Evolutionary conservation across 306 rosid species (phyloP).

Genomic region (Ormosia semicastrata): DNA sequence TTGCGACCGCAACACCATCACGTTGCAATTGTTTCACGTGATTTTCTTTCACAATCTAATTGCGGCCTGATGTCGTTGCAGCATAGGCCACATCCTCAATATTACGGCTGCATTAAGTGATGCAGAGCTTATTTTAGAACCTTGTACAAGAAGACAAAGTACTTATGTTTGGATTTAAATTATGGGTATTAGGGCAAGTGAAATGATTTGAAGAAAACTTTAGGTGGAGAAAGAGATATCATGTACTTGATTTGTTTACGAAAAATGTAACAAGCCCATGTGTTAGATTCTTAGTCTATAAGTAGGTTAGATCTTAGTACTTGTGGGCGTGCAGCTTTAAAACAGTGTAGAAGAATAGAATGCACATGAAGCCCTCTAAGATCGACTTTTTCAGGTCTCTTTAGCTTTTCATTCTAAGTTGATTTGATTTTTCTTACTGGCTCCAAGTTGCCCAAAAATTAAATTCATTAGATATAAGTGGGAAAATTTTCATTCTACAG

Average conservation of each 20-base stretch:
- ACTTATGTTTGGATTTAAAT: not conserved
- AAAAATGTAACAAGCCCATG: conserved; percentile 47
- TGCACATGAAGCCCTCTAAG: conserved; percentile 36
- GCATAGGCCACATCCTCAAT: no score
- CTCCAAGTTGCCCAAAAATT: not conserved
- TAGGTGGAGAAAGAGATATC: conserved; percentile 32
- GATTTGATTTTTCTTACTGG: not conserved
- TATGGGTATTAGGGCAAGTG: not conserved
- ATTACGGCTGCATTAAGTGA: no score
- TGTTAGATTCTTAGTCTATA: conserved; percentile 56
- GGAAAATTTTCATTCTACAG: not conserved
- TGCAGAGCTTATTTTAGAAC: no score
- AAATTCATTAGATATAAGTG: not conserved
- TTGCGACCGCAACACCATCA: no score
- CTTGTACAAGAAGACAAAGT: no score
- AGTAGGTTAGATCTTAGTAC: conserved; percentile 28
- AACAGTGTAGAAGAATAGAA: conserved; percentile 39
- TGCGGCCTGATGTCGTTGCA: no score
- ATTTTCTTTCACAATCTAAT: no score
- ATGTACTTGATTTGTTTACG: conserved; percentile 37
- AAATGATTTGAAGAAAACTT: not conserved
- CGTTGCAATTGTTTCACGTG: no score
- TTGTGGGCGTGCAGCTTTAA: conserved; percentile 33
- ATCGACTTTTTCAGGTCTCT: conserved; percentile 3
- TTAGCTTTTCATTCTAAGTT: conserved; percentile 13